phyloP scores from a whole-genome alignment of 345 rosid genomes.

The Eucalyptus decipiens region DNA sequence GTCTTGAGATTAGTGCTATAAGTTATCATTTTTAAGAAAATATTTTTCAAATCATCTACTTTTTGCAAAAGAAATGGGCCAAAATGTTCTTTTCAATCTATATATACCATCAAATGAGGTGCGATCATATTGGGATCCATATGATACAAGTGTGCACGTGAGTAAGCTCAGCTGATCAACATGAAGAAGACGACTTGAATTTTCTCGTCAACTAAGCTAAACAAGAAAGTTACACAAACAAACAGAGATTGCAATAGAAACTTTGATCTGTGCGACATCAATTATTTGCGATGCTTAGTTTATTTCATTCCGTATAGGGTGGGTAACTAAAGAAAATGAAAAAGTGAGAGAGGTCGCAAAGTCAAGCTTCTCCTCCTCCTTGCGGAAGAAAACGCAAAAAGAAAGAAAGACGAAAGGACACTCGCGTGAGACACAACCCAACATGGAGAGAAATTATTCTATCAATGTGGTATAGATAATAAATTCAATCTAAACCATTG shows the following conservation, averaged over 20 bases:
- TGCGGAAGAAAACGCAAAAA: neutral
- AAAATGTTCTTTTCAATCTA: neutral
- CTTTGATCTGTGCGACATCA: neutral
- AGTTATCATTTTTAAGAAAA: no score
- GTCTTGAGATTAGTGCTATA: neutral
- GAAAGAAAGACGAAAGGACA: neutral
- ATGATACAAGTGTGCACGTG: neutral
- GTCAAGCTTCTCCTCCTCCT: neutral
- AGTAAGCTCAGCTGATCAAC: neutral
- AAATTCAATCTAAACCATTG: neutral
- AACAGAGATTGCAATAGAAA: neutral
- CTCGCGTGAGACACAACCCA: neutral
- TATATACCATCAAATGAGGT: neutral
- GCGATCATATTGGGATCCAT: neutral
- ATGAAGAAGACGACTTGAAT: neutral
- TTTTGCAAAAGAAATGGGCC: fast-evolving
- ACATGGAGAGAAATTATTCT: neutral
- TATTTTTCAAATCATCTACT: no score
- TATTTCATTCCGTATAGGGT: neutral
- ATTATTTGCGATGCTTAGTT: neutral
- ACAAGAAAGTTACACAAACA: neutral
- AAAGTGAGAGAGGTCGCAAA: neutral
- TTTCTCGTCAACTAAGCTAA: neutral
- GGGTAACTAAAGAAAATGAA: neutral
- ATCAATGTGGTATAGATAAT: neutral